Evolutionary conservation across 2,329 filamentous ascomycete genomes (phyloP), one percentile per base, ranked within the genome.

Genomic region (Pseudogymnoascus sp.): DNA sequence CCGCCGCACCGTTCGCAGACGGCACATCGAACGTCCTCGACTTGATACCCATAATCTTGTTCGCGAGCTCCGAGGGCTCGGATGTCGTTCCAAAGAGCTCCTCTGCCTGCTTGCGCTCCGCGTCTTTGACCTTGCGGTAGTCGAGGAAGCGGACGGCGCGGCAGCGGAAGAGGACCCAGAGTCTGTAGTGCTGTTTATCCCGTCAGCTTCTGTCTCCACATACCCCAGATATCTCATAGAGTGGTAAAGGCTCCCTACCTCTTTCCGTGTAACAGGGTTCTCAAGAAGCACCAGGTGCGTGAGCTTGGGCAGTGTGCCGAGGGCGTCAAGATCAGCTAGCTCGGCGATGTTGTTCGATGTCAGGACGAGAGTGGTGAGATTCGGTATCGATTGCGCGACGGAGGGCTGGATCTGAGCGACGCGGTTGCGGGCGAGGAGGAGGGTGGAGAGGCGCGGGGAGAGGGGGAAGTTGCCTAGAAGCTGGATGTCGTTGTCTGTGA

Each of bases 401-500:
- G 84, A 84, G 4, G 88, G 81, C 75, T 96, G 91, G 73, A 99
- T 93, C 72, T 83, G 85, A 64, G 87, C 81, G 73, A 99, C 83
- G 70, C 95, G 89, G 78, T 99, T 99, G 68, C 92, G 88, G 62
- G 92, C 92, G 62, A 96, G 85, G 59, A 99, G 86, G 44, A 99
- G 84, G 18, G 91, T 96, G 70, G 86, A 89, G 71, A 97, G 82
- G 69, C 95, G 89, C 53, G 91, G 93, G 63, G 90, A 93, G 60
- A 96, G 86, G 3, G 95, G 95, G 75, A 99, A 96, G 79, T 97
- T 97, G 68, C 88, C 89, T 67, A 99, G 84, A 60, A 89, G 82
- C 70, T 90, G 86, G 73, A 99, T 93, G 77, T 97, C 93, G 77
- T 99, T 99, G 82, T 99, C 95, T 77, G 95, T 97, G 72, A 99